Evolutionary conservation across 78 protist species (phyloP), one percentile per base, ranked within the genome.

Genomic region (Planoprotostelium fungivorum): DNA sequence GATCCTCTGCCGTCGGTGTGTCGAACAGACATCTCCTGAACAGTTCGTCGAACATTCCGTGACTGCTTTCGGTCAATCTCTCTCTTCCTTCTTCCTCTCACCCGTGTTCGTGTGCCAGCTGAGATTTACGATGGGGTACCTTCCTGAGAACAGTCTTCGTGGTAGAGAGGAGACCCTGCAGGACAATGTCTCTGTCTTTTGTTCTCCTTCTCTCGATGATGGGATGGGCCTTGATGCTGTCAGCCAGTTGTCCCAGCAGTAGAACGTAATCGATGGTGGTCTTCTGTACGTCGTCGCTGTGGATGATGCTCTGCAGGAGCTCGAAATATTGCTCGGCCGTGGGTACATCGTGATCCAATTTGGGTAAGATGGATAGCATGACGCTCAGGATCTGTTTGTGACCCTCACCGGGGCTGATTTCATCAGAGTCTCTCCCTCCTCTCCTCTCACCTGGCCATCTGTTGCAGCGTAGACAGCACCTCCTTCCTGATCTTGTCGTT

Each of bases 1-100:
- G 96, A 0, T 84, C 87, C 34, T 94, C 93, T 1, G 91, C 88
- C 29, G 94, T 89, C 1, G 96, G 95, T 84, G 91, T 91, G 84
- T 94, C 92, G 35, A 94, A 94, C 36, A 94, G 93, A 28, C 89
- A 86, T 63, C 90, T 34, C 37, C 84, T 88, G 92, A 90, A 93
- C 36, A 93, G 38, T 0, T 85, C 92, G 1, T 23, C 38, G n/a
- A 93, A 84, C 0, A 93, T 25, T 28, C 84, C 95, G 29, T 83
- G 89, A n/a, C 91, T 29, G 90, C 37, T 51, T 29, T 91, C 94
- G 1, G 94, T 51, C 73, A 51, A 25, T 51, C 73, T 51, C 73
- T 25, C 31, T 51, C 73, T 51, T 51, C n/a, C 94, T 1, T 63
- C n/a, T 51, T 88, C 31, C 35, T 91, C 88, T 34, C 88, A 86